Percentiles rank a stretch among this genome's conserved stretches.
These are phyloP conservation scores for Scleromitrula shiraiana DNA, from an alignment of 2,329 filamentous ascomycete species.

Conservation along the genomic window DNA sequence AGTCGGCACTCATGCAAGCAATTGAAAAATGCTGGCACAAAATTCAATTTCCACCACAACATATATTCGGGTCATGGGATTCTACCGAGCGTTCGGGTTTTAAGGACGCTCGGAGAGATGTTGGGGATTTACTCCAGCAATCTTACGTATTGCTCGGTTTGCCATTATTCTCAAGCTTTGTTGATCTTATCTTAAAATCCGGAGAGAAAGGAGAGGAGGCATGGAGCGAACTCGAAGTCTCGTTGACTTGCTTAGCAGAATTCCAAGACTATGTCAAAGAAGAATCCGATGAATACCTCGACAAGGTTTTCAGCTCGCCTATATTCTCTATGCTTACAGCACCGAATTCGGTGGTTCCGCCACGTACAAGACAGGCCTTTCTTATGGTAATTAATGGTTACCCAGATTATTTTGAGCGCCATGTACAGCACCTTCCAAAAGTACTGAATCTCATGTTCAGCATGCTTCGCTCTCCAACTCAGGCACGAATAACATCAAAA, in stretches of 20 bases:
- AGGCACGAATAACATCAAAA: conserved; percentile 63
- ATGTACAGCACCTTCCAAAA: conserved; percentile 57
- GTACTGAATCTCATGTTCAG: conserved; percentile 69
- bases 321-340: conserved; percentile 48
- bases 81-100: conserved; percentile 60
- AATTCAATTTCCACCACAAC: conserved; percentile 50
- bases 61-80: conserved; percentile 58
- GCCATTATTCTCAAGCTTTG: conserved; percentile 48
- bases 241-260: conserved; percentile 55
- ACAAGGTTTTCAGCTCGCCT: conserved; percentile 52
- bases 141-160: conserved; percentile 56
- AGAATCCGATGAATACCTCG: conserved; percentile 49
- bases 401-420: conserved; percentile 67
- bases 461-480: conserved; percentile 52
- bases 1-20: conserved; percentile 52
- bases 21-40: conserved; percentile 62
- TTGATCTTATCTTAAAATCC: conserved; percentile 44
- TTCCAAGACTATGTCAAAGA: conserved; percentile 57
- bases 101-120: conserved; percentile 66
- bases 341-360: conserved; percentile 45
- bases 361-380: conserved; percentile 58
- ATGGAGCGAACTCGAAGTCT: conserved; percentile 54
- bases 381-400: conserved; percentile 65
- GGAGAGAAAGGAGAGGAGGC: conserved; percentile 34
- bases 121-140: conserved; percentile 69